These are phyloP conservation scores for Phyllosticta capitalensis DNA, from an alignment of 2,329 filamentous ascomycete genomes.

Conservation along the genomic window DNA sequence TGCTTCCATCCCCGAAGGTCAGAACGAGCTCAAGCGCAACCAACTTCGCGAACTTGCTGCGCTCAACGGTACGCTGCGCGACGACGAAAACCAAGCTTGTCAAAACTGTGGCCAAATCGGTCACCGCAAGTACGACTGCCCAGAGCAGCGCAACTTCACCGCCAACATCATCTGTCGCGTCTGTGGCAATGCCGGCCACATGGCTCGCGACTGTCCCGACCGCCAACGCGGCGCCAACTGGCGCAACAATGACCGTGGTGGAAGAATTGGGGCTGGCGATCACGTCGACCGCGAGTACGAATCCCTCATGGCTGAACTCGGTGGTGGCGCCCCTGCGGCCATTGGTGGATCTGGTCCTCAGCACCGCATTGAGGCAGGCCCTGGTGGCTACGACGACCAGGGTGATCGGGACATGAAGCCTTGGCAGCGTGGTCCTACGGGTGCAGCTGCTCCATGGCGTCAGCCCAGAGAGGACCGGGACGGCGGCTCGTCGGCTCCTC, in stretches of 20 bases:
- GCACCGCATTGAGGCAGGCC: constrained; percentile 79
- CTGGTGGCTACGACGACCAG: constrained; percentile 47
- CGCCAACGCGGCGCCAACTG: constrained; percentile 82
- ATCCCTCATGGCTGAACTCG: constrained; percentile 97
- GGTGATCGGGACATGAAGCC: constrained; percentile 59
- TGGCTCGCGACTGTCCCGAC: constrained; percentile 96
- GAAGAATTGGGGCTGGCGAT: constrained; percentile 62
- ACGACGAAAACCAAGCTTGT: constrained; percentile 98
- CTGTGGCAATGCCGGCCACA: constrained; percentile 95
- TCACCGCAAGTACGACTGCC: constrained; percentile 97
- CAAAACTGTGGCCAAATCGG: constrained; percentile 99
- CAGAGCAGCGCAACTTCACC: constrained; percentile 96
- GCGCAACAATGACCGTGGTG: constrained; percentile 64
- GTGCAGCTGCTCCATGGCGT: constrained; percentile 74
- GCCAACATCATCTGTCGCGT: constrained; percentile 98
- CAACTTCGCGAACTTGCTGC: constrained; percentile 95
- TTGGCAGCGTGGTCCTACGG: constrained; percentile 80
- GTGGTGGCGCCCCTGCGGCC: constrained; percentile 57
- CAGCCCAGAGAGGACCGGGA: constrained; percentile 35
- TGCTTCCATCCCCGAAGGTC: constrained; percentile 94
- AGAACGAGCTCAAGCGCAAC: constrained; percentile 98
- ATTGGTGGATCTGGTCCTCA: constrained; percentile 48
- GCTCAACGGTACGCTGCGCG: constrained; percentile 96
- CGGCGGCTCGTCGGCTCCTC: constrained; percentile 38
- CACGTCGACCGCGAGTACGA: constrained; percentile 91